A percentile compares a stretch with the other conserved stretches of the same genome.
Conservation (phyloP, 768 basidiomycete genomes). For the Russula sp. region DNA sequence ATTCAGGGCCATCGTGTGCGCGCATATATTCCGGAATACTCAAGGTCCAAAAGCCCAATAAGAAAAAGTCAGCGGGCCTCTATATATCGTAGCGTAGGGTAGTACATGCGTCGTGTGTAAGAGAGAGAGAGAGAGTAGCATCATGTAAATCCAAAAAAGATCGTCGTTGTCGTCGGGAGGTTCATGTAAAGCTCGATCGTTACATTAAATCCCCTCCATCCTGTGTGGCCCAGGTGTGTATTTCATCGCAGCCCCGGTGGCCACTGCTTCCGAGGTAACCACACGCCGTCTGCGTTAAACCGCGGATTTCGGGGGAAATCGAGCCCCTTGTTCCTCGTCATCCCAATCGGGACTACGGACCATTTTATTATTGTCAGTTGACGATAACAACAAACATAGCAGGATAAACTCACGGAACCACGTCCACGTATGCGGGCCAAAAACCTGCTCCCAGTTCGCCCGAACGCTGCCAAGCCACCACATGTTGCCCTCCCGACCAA, state of each 20-base stretch:
- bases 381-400: not conserved
- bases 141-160: too few relatives aligned
- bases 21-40: too few relatives aligned
- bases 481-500: constrained; percentile 69
- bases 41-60: too few relatives aligned
- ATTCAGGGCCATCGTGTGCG: too few relatives aligned
- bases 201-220: not conserved
- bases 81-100: too few relatives aligned
- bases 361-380: not conserved
- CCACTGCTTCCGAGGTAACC: constrained; percentile 64
- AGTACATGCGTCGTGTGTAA: too few relatives aligned
- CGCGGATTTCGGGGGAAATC: constrained; percentile 63
- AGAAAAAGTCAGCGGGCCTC: too few relatives aligned
- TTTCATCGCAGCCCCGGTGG: constrained; percentile 50
- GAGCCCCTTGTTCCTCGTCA: constrained; percentile 49
- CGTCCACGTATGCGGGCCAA: constrained; percentile 60
- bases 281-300: constrained; percentile 61
- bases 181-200: not conserved
- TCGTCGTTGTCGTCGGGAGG: not conserved
- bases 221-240: not conserved
- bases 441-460: constrained; percentile 71
- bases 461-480: constrained; percentile 71
- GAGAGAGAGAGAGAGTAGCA: too few relatives aligned
- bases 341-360: constrained; percentile 42
- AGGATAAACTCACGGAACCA: constrained; percentile 70